These are phyloP conservation scores for Dioscorea alata DNA, from an alignment of 106 monocot genomes.

Conservation along the genomic window DNA sequence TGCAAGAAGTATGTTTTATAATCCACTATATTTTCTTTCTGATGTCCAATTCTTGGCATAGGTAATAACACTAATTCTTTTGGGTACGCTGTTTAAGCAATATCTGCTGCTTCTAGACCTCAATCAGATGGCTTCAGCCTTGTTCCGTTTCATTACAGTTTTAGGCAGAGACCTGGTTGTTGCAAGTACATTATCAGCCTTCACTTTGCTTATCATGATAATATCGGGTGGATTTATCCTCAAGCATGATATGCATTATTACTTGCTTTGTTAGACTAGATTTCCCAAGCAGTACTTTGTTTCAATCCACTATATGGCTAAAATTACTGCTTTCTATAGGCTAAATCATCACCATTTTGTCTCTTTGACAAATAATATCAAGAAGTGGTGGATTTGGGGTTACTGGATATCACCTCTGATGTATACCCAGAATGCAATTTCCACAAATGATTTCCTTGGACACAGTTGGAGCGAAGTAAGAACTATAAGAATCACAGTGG, in stretches of 20 bases:
- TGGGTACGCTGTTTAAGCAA: constrained; percentile 9
- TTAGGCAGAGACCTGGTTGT: constrained; percentile 6
- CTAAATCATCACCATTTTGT: not conserved
- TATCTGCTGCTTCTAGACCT: constrained; percentile 2
- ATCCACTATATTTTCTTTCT: too few relatives aligned
- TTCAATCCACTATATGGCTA: too few relatives aligned
- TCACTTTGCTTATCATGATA: constrained; percentile 4
- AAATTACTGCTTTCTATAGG: too few relatives aligned
- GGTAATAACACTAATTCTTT: not conserved
- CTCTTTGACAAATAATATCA: constrained; percentile 29
- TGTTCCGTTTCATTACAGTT: constrained; percentile 4
- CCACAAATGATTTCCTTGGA: constrained; percentile 46
- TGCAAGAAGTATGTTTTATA: constrained; percentile 27
- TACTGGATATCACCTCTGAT: constrained; percentile 51
- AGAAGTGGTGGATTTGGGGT: constrained; percentile 55
- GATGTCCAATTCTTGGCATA: too few relatives aligned
- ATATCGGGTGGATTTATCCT: constrained; percentile 13
- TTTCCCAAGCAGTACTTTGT: too few relatives aligned
- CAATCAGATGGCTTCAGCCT: constrained; percentile 13
- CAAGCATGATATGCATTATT: not conserved
- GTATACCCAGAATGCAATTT: constrained; percentile 46
- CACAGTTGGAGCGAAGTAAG: constrained; percentile 38
- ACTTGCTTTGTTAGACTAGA: too few relatives aligned
- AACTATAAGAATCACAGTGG: not conserved
- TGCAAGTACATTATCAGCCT: constrained; percentile 9